Evolutionary conservation across 371 early-diverging fungal species (phyloP), one percentile per base, ranked within the genome.

Genomic region (Mucor indicus): DNA sequence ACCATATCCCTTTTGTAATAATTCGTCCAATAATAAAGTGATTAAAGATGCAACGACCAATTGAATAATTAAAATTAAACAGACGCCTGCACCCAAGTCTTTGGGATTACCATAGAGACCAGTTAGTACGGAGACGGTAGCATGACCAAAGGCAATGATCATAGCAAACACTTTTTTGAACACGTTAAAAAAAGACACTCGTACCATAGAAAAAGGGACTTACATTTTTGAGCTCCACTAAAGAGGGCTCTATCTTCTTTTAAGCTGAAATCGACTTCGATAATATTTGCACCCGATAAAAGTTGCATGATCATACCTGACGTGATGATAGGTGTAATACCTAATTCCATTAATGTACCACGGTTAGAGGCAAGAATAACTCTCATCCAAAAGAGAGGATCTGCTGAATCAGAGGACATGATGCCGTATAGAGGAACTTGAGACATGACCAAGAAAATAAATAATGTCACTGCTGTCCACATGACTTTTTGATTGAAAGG

Each of bases 391-490:
- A 95, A 99, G 52, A 99, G 83, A 31, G 99, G 99, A 78, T 98
- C 98, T 35, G 95, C 92, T 17, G 95, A 93, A 67, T 99, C 97
- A 16, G 91, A 93, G 39, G 96, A 96, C 92, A 99, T 96, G 77
- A 99, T 99, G 54, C 99, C 99, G 79, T 98, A 99, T 50, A 99
- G 81, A 27, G 99, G 99, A 32, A 99, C 95, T 79, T 99, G 99
- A 15, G 99, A 99, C 79, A 96, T 94, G 53, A 99, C 97, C 69
- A 99, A 80, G 84, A 98, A 99, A 60, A 99, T 95, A 67, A 99
- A 91, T 50, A 99, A 84, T 11, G 99, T 98, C 60, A 99, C 91
- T 24, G 93, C 93, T 30, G 99, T 99, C 99, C 99, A 99, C 72
- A 99, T 85, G 47, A 99, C 87, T 79, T 98, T 99, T 80, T 99